A percentile compares a stretch with the other conserved stretches of the same genome.
Evolutionary conservation across 768 basidiomycete species (phyloP).

Genomic region (Fomitopsis serialis): DNA sequence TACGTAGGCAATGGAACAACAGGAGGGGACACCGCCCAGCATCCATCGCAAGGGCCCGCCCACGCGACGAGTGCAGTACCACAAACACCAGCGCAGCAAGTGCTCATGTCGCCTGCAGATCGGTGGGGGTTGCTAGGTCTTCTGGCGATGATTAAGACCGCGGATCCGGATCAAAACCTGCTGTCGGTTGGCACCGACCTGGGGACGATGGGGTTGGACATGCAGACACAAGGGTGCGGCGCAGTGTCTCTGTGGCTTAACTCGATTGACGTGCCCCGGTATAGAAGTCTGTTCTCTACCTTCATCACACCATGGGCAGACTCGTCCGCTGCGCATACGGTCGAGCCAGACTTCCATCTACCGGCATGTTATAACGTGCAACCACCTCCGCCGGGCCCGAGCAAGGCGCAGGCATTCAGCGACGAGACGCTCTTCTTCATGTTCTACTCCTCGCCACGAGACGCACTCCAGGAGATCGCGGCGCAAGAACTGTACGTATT

Average conservation of each 20-base stretch:
- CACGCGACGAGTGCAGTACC: conserved; percentile 45
- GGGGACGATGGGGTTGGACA: conserved; percentile 87
- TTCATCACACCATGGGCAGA: conserved; percentile 98
- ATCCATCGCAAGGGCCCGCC: conserved; percentile 30
- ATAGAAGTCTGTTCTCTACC: conserved; percentile 80
- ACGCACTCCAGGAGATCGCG: conserved; percentile 90
- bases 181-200: conserved; percentile 88
- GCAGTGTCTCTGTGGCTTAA: neutral
- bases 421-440: conserved; percentile 98
- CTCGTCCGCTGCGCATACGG: conserved; percentile 74
- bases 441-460: conserved; percentile 92
- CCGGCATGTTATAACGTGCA: conserved; percentile 92
- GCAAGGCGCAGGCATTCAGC: conserved; percentile 78
- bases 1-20: conserved; percentile 25
- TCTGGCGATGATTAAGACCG: conserved; percentile 81
- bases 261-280: conserved; percentile 1
- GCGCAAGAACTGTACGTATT: conserved; percentile 87
- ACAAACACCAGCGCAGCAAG: conserved; percentile 90
- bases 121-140: conserved; percentile 90
- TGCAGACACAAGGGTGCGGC: conserved; percentile 71
- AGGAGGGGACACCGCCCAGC: conserved; percentile 23
- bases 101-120: conserved; percentile 88
- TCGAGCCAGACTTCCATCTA: conserved; percentile 90
- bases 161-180: conserved; percentile 78
- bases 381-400: conserved; percentile 77